Base-by-base conservation (phyloP, 2,329 filamentous ascomycete genomes). In the Aspergillus aculeatus region DNA sequence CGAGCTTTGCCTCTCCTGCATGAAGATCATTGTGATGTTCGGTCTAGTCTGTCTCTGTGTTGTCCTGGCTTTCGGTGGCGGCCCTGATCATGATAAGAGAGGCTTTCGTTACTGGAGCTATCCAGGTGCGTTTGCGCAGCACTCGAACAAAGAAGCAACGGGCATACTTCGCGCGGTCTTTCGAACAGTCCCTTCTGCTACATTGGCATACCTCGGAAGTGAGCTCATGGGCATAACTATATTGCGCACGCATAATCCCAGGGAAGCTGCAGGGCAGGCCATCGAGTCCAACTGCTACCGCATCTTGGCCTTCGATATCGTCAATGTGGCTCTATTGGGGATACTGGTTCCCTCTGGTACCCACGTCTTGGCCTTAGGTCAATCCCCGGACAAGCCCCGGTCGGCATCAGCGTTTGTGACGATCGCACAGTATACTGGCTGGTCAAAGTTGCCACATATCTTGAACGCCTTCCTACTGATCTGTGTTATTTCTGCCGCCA, bases 221-320 rank as follows among this genome's bases (percentile, higher is more conserved):
- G 89, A 92, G 72, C 80, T 91, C 24, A 86, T 91, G 54, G 89
- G 89, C 76, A 87, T 92, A 23, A 91, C 88, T 0, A 86, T 91
- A 47, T 87, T 87, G 50, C 88, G 92, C 75, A 88, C 89, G 0
- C 88, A 91, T 75, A 91, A 92, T 76, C 89, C 90, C 1, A 84
- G 88, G 70, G 86, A 85, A 74, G 89, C 86, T 23, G 87, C 93
- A 54, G 89, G 89, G 11, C 85, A 87, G 61, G 89, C 89, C 55
- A 91, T 92, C 79, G 89, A 86, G 73, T 82, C 92, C 50, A 92
- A 89, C 59, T 92, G 93, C 74, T 93, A 86, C 78, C 89, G 90
- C 58, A 92, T 93, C 71, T 76, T 91, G 66, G 80, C 92, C 78
- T 92, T 94, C 81, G 93, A 94, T 80, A 82, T 87, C 70, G 75